phyloP scores from a whole-genome alignment of 106 monocot species.

The Phalaenopsis equestris region DNA sequence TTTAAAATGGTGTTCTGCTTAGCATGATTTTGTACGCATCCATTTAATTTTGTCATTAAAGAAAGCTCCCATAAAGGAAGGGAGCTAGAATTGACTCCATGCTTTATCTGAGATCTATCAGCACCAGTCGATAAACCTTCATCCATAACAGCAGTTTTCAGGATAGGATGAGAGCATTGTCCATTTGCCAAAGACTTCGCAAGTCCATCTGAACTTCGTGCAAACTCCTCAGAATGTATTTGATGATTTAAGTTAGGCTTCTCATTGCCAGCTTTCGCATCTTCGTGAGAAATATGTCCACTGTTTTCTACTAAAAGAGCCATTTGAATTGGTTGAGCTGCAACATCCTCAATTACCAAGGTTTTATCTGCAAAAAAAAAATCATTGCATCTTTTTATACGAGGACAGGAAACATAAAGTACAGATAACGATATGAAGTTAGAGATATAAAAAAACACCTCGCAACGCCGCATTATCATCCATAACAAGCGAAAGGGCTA shows the following conservation, averaged over 20 bases:
- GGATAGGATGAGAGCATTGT: constrained; percentile 20
- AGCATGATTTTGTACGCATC: constrained; percentile 15
- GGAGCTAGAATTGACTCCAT: constrained; percentile 16
- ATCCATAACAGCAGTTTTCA: constrained; percentile 8
- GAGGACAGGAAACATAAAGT: background rate
- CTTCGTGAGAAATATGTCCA: constrained; percentile 1
- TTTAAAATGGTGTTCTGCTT: constrained; percentile 41
- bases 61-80: constrained; percentile 29
- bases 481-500: background rate
- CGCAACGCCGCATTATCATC: constrained; percentile 4
- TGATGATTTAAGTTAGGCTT: constrained; percentile 12
- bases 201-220: constrained; percentile 18
- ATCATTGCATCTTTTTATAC: background rate
- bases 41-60: constrained; percentile 30
- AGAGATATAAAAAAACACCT: constrained; percentile 8
- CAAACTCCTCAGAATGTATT: constrained; percentile 9
- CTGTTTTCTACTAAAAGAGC: constrained; percentile 8
- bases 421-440: background rate
- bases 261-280: constrained; percentile 7
- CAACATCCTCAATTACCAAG: constrained; percentile 8
- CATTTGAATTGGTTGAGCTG: constrained; percentile 15
- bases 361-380: constrained; percentile 26
- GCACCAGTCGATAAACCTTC: constrained; percentile 10
- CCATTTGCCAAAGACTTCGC: constrained; percentile 19
- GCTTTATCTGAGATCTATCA: constrained; percentile 15